Base-by-base conservation (phyloP, 805 yeast genomes). In the Candida qinlingensis region DNA sequence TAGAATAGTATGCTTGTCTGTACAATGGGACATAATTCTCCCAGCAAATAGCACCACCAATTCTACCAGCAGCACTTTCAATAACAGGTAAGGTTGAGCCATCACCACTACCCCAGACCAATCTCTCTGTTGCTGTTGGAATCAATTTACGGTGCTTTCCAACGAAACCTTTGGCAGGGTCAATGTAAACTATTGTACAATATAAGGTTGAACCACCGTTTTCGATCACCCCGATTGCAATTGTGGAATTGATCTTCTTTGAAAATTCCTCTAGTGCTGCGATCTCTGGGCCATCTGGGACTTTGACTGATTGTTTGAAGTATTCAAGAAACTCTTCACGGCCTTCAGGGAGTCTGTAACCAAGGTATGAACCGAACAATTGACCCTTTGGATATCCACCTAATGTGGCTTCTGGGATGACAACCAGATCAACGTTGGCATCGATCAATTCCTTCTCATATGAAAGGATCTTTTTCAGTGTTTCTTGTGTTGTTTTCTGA, bases 31-130 rank as follows among this genome's bases (percentile, higher is more conserved):
- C 64, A 55, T 64, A 66, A 55, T 72, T 73, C 49, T 74, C 77
- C 76, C 78, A 73, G 57, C 77, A 74, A 42, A 73, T 72, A 33
- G 69, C 75, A 26, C 74, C 77, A 13, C 76, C 76, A n/a, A 72
- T 49, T 42, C 60, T 61, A 25, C 74, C 73, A 5, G 59, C 68
- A 2, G 58, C 49, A 25, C 67, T 55, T 19, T 72, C 67, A 31
- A 69, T 66, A 9, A 68, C 69, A 4, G 69, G 65, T 42, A 74
- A 53, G 2, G 75, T 71, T 5, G 75, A 70, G 4, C 78, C 78
- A 47, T 73, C 77, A 36, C 77, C 77, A 44, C 66, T 67, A 2
- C 74, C 75, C 76, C 77, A 73, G 10, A 73, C 60, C 39, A 72
- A 58, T 37, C 76, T 63, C 57, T 73, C 78, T 27, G 68, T 59